Percentiles rank a stretch among this genome's conserved stretches.
Conservation (phyloP, 2,329 filamentous ascomycete species). For the Tolypocladium sp. region DNA sequence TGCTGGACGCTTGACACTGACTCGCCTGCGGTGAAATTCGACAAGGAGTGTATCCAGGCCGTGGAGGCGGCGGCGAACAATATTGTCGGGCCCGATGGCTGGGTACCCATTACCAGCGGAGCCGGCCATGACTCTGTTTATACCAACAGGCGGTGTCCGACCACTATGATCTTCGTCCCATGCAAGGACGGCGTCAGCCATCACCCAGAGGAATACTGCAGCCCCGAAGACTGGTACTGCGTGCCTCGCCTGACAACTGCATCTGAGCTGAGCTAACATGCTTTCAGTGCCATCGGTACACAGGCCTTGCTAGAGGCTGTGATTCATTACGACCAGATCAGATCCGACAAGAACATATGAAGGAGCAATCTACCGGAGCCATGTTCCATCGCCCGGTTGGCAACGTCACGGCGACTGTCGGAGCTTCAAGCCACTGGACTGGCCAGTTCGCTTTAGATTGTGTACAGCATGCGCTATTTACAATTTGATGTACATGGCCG, state of each 20-base stretch:
- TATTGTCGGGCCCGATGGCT: slow-evolving; percentile 37
- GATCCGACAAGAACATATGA: not conserved
- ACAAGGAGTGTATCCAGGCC: slow-evolving; percentile 55
- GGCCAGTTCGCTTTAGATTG: too few relatives aligned
- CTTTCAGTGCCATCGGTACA: slow-evolving; percentile 13
- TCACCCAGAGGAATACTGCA: slow-evolving; percentile 24
- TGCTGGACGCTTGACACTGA: slow-evolving; percentile 53
- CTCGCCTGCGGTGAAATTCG: slow-evolving; percentile 51
- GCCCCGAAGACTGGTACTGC: slow-evolving; percentile 21
- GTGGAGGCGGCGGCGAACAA: slow-evolving; percentile 48
- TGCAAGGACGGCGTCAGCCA: slow-evolving; percentile 27
- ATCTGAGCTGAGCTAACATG: not conserved
- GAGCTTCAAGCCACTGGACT: too few relatives aligned
- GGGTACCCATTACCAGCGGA: slow-evolving; percentile 23
- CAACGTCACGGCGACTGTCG: too few relatives aligned
- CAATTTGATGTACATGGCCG: too few relatives aligned
- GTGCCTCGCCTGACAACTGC: not conserved
- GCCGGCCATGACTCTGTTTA: slow-evolving; percentile 29
- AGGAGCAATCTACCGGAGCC: too few relatives aligned
- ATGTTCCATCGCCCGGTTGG: too few relatives aligned
- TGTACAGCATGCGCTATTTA: too few relatives aligned
- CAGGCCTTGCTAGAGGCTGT: slow-evolving; percentile 17
- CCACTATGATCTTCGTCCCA: slow-evolving; percentile 29
- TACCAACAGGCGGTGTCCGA: slow-evolving; percentile 21
- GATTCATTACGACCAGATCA: slow-evolving; percentile 10